Evolutionary conservation across 2,329 filamentous ascomycete species (phyloP), one percentile per base, ranked within the genome.

Genomic region (Myrmaecium sp.): DNA sequence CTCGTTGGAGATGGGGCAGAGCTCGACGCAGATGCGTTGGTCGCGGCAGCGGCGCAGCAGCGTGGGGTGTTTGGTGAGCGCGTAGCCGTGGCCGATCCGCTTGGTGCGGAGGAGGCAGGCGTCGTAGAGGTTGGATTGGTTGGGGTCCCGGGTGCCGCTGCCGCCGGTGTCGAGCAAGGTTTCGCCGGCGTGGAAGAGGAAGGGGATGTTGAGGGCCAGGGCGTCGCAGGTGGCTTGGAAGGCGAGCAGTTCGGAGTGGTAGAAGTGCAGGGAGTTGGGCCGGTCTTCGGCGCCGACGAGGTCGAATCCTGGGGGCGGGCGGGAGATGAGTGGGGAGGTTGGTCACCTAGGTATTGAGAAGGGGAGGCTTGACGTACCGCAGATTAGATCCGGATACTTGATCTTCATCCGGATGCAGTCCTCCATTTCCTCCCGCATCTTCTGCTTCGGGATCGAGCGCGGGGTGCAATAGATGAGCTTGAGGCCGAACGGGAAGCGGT

Each of bases 1-100:
- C 54, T 83, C 77, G 41, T 82, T 83, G 1, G 74, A 81, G 26
- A 81, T 80, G 0, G 76, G 77, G 37, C 77, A 82, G 2, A 78
- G 54, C 52, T 83, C 77, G n/a, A 83, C 58, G 36, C 74, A 79
- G 17, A 82, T 65, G 6, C 60, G 57, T 0, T 19, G 15, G 0
- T 34, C 25, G 46, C 66, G 71, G 63, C 80, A 77, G 26, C 63
- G 53, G 34, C 71, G 54, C 49, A 80, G 66, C n/a, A 81, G 52
- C 19, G 66, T 53, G 0, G 70, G 70, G 42, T 81, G 76, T 30
- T 69, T 65, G 9, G 73, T 57, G 4, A 82, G 52, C 0, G 76
- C 69, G 37, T 75, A 81, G 1, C 76, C 76, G 39, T 83, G 77
- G 0, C 76, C 77, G 26, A 83, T 76, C 9, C 77, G 69, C 49